These are phyloP conservation scores for Nemania abortiva DNA, from an alignment of 2,329 filamentous ascomycete species.

Conservation along the genomic window DNA sequence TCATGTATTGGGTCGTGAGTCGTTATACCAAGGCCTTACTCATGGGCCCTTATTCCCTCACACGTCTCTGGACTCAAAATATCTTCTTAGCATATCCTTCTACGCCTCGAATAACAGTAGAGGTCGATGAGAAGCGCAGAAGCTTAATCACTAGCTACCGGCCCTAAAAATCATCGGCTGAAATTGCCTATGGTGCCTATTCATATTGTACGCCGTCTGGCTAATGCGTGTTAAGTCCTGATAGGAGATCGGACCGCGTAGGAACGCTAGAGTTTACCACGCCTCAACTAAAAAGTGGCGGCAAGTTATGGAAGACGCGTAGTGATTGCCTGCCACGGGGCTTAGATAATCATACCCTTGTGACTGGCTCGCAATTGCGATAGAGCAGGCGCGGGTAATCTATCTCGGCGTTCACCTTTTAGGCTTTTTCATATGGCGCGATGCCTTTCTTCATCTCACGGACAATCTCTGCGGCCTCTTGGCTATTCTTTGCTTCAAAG, in stretches of 20 bases:
- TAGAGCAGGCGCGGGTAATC: not conserved
- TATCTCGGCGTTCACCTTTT: not conserved
- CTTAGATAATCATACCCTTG: not conserved
- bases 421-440: constrained; percentile 65
- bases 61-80: not conserved
- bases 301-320: not conserved
- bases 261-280: not conserved
- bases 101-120: not conserved
- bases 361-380: not conserved
- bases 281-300: not conserved
- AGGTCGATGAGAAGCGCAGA: not conserved
- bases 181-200: not conserved
- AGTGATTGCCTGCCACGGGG: not conserved
- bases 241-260: not conserved
- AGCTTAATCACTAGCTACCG: not conserved
- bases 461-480: constrained; percentile 84
- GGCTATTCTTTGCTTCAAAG: constrained; percentile 79
- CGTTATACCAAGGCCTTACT: not conserved
- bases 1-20: not conserved
- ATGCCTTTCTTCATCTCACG: constrained; percentile 82
- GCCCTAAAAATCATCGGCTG: not conserved
- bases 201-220: not conserved
- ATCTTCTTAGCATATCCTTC: not conserved
- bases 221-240: not conserved
- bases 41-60: not conserved